phyloP scores from a whole-genome alignment of 2,329 filamentous ascomycete genomes.

The Calonectria pteridis region DNA sequence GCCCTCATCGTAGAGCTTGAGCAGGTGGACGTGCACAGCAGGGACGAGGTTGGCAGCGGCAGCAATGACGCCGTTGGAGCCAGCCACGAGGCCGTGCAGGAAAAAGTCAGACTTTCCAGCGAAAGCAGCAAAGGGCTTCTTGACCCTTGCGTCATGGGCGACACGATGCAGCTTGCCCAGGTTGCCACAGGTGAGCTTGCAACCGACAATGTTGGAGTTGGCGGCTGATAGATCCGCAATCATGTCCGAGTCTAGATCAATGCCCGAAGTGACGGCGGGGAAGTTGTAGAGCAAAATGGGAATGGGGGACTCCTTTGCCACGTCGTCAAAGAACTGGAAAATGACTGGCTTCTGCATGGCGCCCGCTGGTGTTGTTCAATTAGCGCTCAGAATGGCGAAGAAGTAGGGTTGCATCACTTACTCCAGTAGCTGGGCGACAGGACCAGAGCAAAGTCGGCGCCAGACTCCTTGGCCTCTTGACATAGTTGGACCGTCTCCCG shows the following conservation, averaged over 20 bases:
- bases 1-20: conserved; percentile 23
- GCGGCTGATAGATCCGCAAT: conserved; percentile 48
- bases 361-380: conserved; percentile 14
- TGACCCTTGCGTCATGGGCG: background rate
- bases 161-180: conserved; percentile 26
- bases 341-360: conserved; percentile 62
- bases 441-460: conserved; percentile 76
- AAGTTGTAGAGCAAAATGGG: conserved; percentile 76
- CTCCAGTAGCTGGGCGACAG: conserved; percentile 79
- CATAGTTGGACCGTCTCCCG: conserved; percentile 76
- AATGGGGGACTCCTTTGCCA: conserved; percentile 69
- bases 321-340: conserved; percentile 69
- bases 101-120: conserved; percentile 26
- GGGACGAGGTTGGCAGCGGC: conserved; percentile 16
- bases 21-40: conserved; percentile 13
- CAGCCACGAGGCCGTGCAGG: conserved; percentile 15
- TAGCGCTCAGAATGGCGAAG: background rate
- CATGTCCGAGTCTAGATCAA: conserved; percentile 70
- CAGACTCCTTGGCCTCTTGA: conserved; percentile 71
- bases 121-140: conserved; percentile 15
- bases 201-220: conserved; percentile 27
- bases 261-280: conserved; percentile 68
- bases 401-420: conserved; percentile 40
- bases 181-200: conserved; percentile 22
- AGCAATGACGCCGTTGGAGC: conserved; percentile 24